Base-by-base conservation (phyloP, 441 rosid genomes). In the Metrosideros polymorpha region DNA sequence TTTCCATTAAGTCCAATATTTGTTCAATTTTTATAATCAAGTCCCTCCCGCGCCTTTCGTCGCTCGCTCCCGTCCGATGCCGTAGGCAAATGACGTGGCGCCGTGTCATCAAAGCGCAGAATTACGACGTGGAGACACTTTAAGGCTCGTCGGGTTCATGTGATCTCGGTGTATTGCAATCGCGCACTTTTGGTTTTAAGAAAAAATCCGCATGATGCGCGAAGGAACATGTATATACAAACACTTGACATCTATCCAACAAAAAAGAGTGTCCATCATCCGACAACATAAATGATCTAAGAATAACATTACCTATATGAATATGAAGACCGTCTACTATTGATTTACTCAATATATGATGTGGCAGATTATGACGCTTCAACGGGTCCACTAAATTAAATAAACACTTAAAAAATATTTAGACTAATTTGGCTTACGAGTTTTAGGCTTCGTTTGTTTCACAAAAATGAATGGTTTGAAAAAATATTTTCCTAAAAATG, bases 281-380 rank as follows among this genome's bases (percentile, higher is more conserved):
- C 17, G 24, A 35, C 42, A 30, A 30, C 24, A 30, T 30, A 17
- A 17, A 15, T 30, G 8, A 63, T 63, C 35, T 63, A 15, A 15
- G 42, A 61, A 7, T 17, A 63, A 18, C 32, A 2, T 19, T 17
- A 9, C 6, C n/a, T n/a, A n/a, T n/a, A n/a, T n/a, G n/a, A n/a
- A n/a, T n/a, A n/a, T n/a, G n/a, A n/a, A 2, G 8, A 6, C 76
- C 0, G 0, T 30, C 12, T 32, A 7, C 18, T 30, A 63, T 15
- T 32, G 17, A 66, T 35, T 1, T 35, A 66, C 22, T 35, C 19
- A 19, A 9, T 66, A 35, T 18, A 35, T 66, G 19, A 35, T 3
- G 45, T 32, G 27, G 14, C 0, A 29, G 18, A 29, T 29, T 59
- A 0, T 10, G 10, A 59, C 9, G 8, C 22, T 59, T 59, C 3